Evolutionary conservation across 2,329 filamentous ascomycete species (phyloP), one percentile per base, ranked within the genome.

Genomic region (Tolypocladium inflatum): DNA sequence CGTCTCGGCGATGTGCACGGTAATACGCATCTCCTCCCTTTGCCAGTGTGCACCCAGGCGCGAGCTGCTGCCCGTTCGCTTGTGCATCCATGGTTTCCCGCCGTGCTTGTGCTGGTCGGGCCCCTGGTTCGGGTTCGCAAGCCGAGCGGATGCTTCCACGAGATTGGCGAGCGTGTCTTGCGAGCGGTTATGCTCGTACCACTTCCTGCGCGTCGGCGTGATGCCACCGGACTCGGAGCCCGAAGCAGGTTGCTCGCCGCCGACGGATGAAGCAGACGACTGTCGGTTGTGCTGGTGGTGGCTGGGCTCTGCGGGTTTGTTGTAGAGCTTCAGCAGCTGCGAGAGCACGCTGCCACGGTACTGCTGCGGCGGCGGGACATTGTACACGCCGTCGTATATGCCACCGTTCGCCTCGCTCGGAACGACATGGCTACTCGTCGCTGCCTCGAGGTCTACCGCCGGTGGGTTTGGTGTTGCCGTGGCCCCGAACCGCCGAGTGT

Each of bases 1-100:
- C 2, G 87, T 92, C 63, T 84, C 78, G 35, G 83, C 82, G 62
- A 86, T 85, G 65, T 79, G 76, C 19, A 78, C 67, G 1, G 76
- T 78, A 57, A 79, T 78, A 13, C 74, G 73, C 11, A 72, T 68
- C 63, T 79, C 77, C 17, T 79, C 75, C 54, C 76, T 72, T 30
- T 76, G 73, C 59, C 73, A 71, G 21, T 73, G 68, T 10, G 69
- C 68, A 55, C 68, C 74, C n/a, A 77, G 65, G 17, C 69, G 68
- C 17, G 68, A 71, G 56, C 64, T 65, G 59, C 74, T 78, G 30
- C 64, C 61, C 10, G 68, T 68, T 15, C 74, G 71, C 62, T 70
- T 76, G 61, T 74, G 66, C 57, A 63, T 71, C 11, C 70, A 45
- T 65, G 63, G 71, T 73, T 59, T 73, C 70, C 39, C 62, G 59